Conservation (phyloP, 371 early-diverging fungal genomes). For the Lichtheimia ramosa region DNA sequence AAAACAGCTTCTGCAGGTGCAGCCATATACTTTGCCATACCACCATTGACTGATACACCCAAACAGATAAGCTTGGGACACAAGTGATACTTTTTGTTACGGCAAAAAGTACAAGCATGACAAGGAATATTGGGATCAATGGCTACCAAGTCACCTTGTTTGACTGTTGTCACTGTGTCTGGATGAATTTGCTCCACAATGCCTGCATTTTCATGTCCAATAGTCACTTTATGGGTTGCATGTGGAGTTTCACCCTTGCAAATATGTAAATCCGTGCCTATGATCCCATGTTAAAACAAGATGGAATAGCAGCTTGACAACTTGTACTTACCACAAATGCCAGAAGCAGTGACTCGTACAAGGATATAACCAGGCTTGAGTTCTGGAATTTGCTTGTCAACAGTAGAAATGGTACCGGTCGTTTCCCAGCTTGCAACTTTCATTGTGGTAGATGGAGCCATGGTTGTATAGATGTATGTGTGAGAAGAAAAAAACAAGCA, state of each 20-base stretch:
- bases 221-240: slow-evolving; percentile 46
- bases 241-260: slow-evolving; percentile 61
- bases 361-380: slow-evolving; percentile 48
- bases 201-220: slow-evolving; percentile 61
- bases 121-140: slow-evolving; percentile 59
- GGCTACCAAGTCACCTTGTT: slow-evolving; percentile 45
- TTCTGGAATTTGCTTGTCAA: slow-evolving; percentile 34
- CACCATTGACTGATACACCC: slow-evolving; percentile 55
- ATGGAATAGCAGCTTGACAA: neutral
- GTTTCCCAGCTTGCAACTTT: slow-evolving; percentile 54
- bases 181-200: slow-evolving; percentile 49
- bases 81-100: slow-evolving; percentile 51
- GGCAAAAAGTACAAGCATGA: slow-evolving; percentile 53
- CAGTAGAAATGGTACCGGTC: slow-evolving; percentile 44
- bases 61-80: slow-evolving; percentile 47
- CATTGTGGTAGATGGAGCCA: slow-evolving; percentile 21
- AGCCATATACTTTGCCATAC: slow-evolving; percentile 57
- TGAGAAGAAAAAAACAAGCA: no score
- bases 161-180: slow-evolving; percentile 30
- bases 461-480: neutral
- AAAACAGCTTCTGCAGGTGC: slow-evolving; percentile 46
- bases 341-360: slow-evolving; percentile 56
- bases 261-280: slow-evolving; percentile 58
- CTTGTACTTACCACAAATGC: slow-evolving; percentile 48
- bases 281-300: neutral